Evolutionary conservation across 2,329 filamentous ascomycete species (phyloP), one percentile per base, ranked within the genome.

Genomic region (Fusarium luffae): DNA sequence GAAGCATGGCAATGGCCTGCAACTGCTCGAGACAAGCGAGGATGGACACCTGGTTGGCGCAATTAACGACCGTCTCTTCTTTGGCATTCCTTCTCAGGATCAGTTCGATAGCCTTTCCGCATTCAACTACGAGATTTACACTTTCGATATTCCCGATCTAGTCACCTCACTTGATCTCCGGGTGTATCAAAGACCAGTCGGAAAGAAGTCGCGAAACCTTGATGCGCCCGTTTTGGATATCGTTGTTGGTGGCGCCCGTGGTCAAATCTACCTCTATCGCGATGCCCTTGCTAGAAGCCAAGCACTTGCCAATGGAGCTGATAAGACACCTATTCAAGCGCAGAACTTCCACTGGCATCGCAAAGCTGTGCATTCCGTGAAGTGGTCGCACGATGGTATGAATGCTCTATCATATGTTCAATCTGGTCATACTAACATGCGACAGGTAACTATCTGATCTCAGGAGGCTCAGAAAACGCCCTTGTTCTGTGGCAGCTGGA

Each of bases 401-500:
- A 57, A 4, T 18, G 47, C 25, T 7, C 19, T 4, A 8, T 25
- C n/a, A 12, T n/a, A 12, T 7, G 10, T n/a, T 49, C 18, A 16
- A 4, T 41, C 9, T 32, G 2, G 16, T 23, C 18, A 5, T 66
- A 70, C 82, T 82, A 66, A 82, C 74, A 48, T 49, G 46, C 51
- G 11, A 16, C 71, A 96, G 93, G 93, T 52, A 94, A 97, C 77
- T 99, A 99, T 79, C 82, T 99, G 63, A 90, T 99, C 54, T 98
- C 96, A 59, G 96, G 96, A 76, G 96, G 96, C 32, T 89, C 90
- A 23, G 96, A 99, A 80, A 94, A 93, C 10, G 92, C 93, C 21
- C 84, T 99, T 43, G 93, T 97, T 11, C 83, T 98, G 32, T 98
- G 94, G 94, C 96, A 99, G 80, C 84, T 98, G 60, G 93, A 97